Evolutionary conservation across 495 filamentous ascomycete genomes (phyloP), one percentile per base, ranked within the genome.

Genomic region (Penicillium paradoxum): DNA sequence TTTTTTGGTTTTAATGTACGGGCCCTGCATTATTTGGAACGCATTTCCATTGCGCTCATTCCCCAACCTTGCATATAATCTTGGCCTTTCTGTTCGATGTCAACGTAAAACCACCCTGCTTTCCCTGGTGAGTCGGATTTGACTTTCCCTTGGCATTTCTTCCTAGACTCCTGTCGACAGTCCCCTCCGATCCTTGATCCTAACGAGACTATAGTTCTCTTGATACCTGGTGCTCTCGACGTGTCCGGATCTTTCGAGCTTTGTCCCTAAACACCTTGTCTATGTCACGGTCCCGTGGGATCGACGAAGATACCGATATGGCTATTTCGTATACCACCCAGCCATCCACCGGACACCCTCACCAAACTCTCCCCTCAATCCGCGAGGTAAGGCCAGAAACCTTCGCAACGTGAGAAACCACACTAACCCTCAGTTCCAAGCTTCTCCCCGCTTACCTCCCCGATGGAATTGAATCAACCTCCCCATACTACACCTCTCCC

Each of bases 361-460:
- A 29, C 40, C 72, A 71, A 55, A 67, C 69, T 18, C 66, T 77
- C 17, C 73, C 73, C 39, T 74, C 73, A 47, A 75, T 77, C 53
- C 67, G 73, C 43, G 72, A 77, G 62, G 73, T 76, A 48, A 66
- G 71, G 45, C 6, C 21, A 42, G 32, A 4, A 34, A 13, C 32
- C 10, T n/a, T n/a, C 32, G 2, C 10, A 39, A 3, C 38, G 11
- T 1, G 24, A 13, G 18, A 40, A 4, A 40, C 19, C 17, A 21
- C 3, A 39, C 29, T 50, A 22, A 50, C 17, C 13, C n/a, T n/a
- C n/a, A n/a, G n/a, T n/a, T 17, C 2, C 4, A 1, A 77, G 73
- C 60, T 77, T 6, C 72, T 77, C 27, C 73, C 73, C 21, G 60
- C 73, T 47, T 72, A 77, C 55, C 66, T 77, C 6, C 73, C 75